These are phyloP conservation scores for Fistulina hepatica DNA, from an alignment of 1,284 basidiomycete genomes.

Conservation along the genomic window DNA sequence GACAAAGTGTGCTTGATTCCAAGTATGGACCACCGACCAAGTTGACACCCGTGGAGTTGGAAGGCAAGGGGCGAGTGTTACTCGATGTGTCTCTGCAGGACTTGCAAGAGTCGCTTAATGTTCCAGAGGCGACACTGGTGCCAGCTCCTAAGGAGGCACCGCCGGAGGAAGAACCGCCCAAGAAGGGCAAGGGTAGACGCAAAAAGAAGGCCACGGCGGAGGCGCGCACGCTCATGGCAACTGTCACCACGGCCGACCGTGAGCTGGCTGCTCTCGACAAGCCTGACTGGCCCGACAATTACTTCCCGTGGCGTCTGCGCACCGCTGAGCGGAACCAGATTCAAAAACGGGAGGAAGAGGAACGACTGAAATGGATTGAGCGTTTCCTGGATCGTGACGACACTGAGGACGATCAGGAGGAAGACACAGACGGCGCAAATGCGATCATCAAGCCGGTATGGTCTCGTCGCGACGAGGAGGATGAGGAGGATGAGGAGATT, in stretches of 20 bases:
- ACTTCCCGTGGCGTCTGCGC: conserved; percentile 64
- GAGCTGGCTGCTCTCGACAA: conserved; percentile 20
- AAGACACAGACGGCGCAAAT: conserved; percentile 21
- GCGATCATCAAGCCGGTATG: too few species aligned
- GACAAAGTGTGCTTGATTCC: conserved; percentile 15
- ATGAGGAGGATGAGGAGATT: conserved; percentile 25
- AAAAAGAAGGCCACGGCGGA: conserved; percentile 13
- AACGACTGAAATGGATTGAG: conserved; percentile 46
- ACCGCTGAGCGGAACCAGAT: conserved; percentile 40
- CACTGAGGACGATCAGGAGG: conserved; percentile 48
- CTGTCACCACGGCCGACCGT: conserved; percentile 5
- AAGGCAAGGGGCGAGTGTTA: conserved; percentile 56
- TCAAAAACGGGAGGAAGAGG: conserved; percentile 42
- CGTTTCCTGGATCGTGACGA: conserved; percentile 48
- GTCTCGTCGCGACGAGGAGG: too few species aligned
- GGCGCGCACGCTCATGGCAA: conserved; percentile 4
- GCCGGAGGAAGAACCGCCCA: too few species aligned
- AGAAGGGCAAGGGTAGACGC: conserved; percentile 2
- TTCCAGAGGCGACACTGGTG: conserved; percentile 11
- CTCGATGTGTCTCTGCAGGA: conserved; percentile 32
- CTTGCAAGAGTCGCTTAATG: conserved; percentile 20
- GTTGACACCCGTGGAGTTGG: conserved; percentile 48
- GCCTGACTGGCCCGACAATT: conserved; percentile 66
- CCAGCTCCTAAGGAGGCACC: too few species aligned
- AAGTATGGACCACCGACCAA: conserved; percentile 22